Base-by-base conservation (phyloP, 2,329 filamentous ascomycete species). In the Rutstroemia sp. region DNA sequence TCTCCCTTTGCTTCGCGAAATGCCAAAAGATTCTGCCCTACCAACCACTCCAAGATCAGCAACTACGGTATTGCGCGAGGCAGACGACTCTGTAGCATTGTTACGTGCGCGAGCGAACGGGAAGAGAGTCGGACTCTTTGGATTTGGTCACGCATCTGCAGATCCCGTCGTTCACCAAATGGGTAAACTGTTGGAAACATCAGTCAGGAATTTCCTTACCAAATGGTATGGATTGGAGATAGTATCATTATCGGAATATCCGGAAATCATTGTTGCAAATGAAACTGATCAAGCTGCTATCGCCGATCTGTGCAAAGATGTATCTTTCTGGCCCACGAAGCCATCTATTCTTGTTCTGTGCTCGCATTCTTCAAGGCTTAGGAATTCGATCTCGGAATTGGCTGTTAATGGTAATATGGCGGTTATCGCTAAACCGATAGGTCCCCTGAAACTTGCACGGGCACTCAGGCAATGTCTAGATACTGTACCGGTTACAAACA, bases 181-280 rank as follows among this genome's bases (percentile, higher is more conserved):
- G 52, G 54, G 34, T 1, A 56, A 56, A 34, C 39, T 64, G 14
- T 56, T 69, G 1, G 65, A 67, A 50, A 49, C 56, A 18, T 67
- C 67, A 3, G 55, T 69, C 19, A 54, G 51, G 6, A 67, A 64
- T 9, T 67, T 69, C 46, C 52, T 69, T 2, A 56, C 58, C 2
- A 59, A 69, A 14, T 70, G 67, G 67, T 70, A 67, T 55, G 67
- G 66, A 1, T 46, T 69, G 47, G 52, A 62, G 30, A 50, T 69
- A n/a, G 67, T 70, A 1, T 61, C 66, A 19, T 34, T 61, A 19
- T 63, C 60, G 4, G 57, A 63, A 21, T 62, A 58, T 18, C 52
- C 63, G 18, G 57, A 61, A 25, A 59, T 69, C 19, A 65, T 69
- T 19, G 49, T 70, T 25, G 62, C 62, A 2, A 67, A 70, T 45